Conservation (phyloP, 2,329 filamentous ascomycete species). For the Fusarium pseudocircinatum region DNA sequence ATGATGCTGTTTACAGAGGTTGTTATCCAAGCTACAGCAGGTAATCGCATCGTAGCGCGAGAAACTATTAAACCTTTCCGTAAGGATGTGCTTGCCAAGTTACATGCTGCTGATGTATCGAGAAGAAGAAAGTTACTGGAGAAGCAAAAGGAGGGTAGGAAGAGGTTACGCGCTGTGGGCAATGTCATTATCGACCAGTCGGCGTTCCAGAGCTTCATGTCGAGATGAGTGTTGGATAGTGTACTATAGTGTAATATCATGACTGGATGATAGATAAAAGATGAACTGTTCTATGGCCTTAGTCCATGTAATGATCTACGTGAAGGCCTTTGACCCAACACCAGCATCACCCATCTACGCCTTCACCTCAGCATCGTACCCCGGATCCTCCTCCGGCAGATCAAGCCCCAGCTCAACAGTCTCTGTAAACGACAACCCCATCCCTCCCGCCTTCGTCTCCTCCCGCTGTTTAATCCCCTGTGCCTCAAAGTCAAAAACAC, state of each 20-base stretch:
- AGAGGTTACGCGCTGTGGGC: constrained; percentile 83
- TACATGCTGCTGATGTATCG: constrained; percentile 90
- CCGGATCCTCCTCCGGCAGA: constrained; percentile 48
- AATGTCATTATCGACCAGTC: constrained; percentile 97
- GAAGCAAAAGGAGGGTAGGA: constrained; percentile 95
- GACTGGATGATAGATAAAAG: constrained; percentile 7
- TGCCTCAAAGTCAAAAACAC: constrained; percentile 65
- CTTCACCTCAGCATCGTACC: background rate
- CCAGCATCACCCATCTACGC: background rate
- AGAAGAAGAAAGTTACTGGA: constrained; percentile 88
- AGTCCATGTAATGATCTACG: background rate
- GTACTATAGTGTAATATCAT: constrained; percentile 34
- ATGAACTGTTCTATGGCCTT: background rate
- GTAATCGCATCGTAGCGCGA: constrained; percentile 83
- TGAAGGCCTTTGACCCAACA: background rate
- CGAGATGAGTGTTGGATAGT: constrained; percentile 65
- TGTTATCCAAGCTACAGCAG: constrained; percentile 90
- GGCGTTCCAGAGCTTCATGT: constrained; percentile 92
- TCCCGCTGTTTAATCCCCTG: constrained; percentile 59
- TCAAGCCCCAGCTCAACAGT: constrained; percentile 52
- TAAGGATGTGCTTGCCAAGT: constrained; percentile 92
- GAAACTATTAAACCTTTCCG: constrained; percentile 97
- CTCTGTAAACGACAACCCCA: constrained; percentile 50
- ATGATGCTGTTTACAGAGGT: constrained; percentile 67
- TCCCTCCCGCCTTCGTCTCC: constrained; percentile 47